Base-by-base conservation (phyloP, 2,329 filamentous ascomycete genomes). In the Pyrenophora tritici-repentis region DNA sequence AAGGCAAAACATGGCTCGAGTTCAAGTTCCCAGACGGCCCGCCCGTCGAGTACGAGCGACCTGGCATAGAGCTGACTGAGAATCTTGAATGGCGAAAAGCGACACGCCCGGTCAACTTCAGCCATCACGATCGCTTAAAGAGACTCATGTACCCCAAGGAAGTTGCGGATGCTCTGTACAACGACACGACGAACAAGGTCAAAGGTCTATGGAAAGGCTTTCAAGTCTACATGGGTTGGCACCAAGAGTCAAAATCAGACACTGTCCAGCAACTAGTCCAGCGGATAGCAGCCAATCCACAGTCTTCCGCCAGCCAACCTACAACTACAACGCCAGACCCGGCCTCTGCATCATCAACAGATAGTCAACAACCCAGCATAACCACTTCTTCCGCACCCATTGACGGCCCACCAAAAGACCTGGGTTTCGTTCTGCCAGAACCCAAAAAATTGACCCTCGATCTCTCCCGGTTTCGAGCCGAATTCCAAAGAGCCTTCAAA, bases 1-100 rank as follows among this genome's bases (percentile, higher is more conserved):
- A 75, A 13, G 74, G 76, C n/a, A 73, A 69, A 18, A 70, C 66
- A 42, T 81, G 78, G 79, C 65, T 82, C 4, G 78, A 81, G 41
- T 68, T 80, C 14, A 70, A 67, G 13, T 81, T 79, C 40, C 80
- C 79, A 1, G 72, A 77, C 37, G 76, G 75, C 3, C 78, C 78
- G 33, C 79, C 79, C 1, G 64, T 70, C 54, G 78, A 81, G 53
- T 82, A 77, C 49, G 76, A 77, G 53, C 73, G 76, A 3, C 75
- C 71, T 16, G 80, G 80, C 7, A 60, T 69, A 26, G 68, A 71
- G 39, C 24, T 79, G 69, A 74, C 74, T 60, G 61, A 75, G 60
- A 51, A 73, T 71, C 41, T 74, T 57, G 45, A 68, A 63, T 53
- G 71, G 73, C 58, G 70, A 31, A 61, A 59, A 49, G 55, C 63